Evolutionary conservation across 305 asterid genomes (phyloP), one percentile per base, ranked within the genome.

Genomic region (Fraxinus dipetala): DNA sequence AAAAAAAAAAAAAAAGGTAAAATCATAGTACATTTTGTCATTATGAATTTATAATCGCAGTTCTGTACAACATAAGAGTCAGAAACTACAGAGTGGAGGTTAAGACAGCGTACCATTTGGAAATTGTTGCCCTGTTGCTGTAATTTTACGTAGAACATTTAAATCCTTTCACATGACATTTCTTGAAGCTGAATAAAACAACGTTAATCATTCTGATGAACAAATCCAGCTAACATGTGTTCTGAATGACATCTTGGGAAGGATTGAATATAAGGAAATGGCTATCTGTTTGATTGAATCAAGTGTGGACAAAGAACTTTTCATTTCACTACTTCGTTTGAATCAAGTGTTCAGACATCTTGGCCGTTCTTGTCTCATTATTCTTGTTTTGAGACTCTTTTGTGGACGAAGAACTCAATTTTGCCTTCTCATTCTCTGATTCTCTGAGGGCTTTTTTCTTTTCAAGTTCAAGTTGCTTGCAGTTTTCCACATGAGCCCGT

Each of bases 371-470:
- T 76, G 80, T 70, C 80, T 54, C 87, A 75, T 48, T 75, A 2
- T 72, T 82, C 56, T 72, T 81, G 54, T 76, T 84, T 36, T 85
- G 85, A 76, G 61, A 18, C 80, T 79, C 88, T 35, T 84, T 87
- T 51, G n/a, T 54, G 63, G 88, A 82, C 16, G 36, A 70, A 51
- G 86, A 31, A 73, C 69, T 84, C 51, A 74, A 8, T 76, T 87
- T 89, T 5, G 82, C 84, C 84, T 85, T 90, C 56, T 48, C 85
- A 48, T 79, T 86, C 80, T 84, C 91, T 4, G 90, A 91, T 81
- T 91, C 95, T 84, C 87, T 93, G 81, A 87, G 89, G 54, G 93
- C 91, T 81, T 90, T 91, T 87, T 91, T 93, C 91, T 91, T 95
- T 85, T 90, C 98, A 16, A 89, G 22, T 86, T 93, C 98, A 75